Conservation (phyloP, 75 land plant species). For the Cunninghamia lanceolata region DNA sequence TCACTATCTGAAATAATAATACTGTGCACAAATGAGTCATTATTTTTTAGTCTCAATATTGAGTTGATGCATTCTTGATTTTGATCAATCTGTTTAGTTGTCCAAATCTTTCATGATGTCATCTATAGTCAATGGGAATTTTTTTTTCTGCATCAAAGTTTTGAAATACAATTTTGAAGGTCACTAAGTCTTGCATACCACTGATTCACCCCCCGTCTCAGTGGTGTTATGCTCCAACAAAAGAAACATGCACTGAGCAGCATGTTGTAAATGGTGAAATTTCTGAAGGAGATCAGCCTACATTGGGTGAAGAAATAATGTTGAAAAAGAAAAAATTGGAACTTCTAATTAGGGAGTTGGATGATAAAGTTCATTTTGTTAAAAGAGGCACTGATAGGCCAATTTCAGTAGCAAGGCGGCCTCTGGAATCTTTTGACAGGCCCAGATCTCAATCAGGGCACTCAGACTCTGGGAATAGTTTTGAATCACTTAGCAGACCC, state of each 20-base stretch:
- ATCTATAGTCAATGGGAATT: no score
- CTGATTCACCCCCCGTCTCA: no score
- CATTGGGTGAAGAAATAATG: constrained; percentile 19
- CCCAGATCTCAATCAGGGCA: constrained; percentile 56
- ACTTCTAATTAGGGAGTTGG: constrained; percentile 37
- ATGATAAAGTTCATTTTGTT: constrained; percentile 61
- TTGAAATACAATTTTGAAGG: no score
- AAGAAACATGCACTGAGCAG: constrained; percentile 1
- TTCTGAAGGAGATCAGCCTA: constrained; percentile 13
- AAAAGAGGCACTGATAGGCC: constrained; percentile 44
- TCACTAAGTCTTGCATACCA: no score
- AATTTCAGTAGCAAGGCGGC: constrained; percentile 24
- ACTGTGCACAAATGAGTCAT: no score
- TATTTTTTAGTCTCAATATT: no score
- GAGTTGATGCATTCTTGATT: no score
- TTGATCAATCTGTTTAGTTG: no score
- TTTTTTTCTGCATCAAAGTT: no score
- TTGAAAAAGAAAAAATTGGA: constrained; percentile 51
- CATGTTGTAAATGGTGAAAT: constrained; percentile 15
- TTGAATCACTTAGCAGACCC: constrained; percentile 52
- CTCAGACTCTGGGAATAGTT: constrained; percentile 30
- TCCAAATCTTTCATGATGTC: no score
- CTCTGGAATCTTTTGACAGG: constrained; percentile 23
- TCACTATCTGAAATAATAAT: no score
- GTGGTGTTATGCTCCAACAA: no score